Evolutionary conservation across 2,329 filamentous ascomycete species (phyloP), one percentile per base, ranked within the genome.

Genomic region (Hymenoscyphus infarciens): DNA sequence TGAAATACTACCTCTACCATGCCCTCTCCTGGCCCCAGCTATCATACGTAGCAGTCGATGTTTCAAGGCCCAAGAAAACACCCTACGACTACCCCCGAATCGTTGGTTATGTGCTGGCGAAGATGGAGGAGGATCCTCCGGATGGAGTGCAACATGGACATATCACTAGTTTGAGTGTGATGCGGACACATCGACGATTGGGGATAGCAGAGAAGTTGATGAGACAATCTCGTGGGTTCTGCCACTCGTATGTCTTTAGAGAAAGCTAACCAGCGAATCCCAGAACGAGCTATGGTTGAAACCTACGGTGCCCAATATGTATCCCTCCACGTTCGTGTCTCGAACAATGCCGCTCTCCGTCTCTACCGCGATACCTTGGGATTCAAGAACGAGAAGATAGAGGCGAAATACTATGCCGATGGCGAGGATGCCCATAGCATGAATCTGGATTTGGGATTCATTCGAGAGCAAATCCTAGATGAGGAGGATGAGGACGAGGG

Each of bases 1-100:
- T 97, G 79, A 99, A 99, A 84, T 99, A 99, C 84, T 99, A 99
- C 82, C 87, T 99, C 74, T 99, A 99, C 85, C 95, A 99, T 79
- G 93, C 94, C 16, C 87, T 98, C 69, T 96, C 92, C 71, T 99
- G 95, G 95, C 95, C 95, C 55, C 94, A 98, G 79, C 87, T 99
- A 68, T 94, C 89, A 78, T 98, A 93, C 78, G 94, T 99, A 62
- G 95, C 95, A 70, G 92, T 99, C 72, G 94, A 98, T 77, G 88
- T 93, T 63, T 90, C 89, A 22, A 86, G 92, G 39, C 90, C 92
- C 38, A 84, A 84, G 70, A 88, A 88, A 75, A 86, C 88, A 0
- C 87, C 88, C 56, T 90, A 94, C 77, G 90, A 96, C 76, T 95
- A 96, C 72, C 95, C 95, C 69, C 96, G 97, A 79, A 96, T 99